Base-by-base conservation (phyloP, 371 early-diverging fungal species). In the Coemansia sp. region DNA sequence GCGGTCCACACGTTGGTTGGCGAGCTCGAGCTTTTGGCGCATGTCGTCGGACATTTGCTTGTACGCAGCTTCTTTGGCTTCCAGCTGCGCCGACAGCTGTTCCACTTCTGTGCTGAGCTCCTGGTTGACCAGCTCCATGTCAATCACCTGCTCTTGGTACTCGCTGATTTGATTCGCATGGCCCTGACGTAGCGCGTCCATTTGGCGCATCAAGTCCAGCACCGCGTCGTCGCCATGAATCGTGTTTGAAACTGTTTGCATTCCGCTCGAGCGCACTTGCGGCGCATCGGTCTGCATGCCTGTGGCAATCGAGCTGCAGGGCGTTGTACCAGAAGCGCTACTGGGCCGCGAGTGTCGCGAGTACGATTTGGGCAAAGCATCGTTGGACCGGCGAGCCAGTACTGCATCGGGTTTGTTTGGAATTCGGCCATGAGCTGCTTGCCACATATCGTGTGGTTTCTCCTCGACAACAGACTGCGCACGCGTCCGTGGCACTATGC, bases 201-300 rank as follows among this genome's bases (percentile, higher is more conserved):
- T 61, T 59, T 69, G 78, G 25, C 75, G 75, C 78, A 77, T 74
- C 47, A 77, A 55, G 20, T 74, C 75, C 28, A 77, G 54, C 7
- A 77, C 78, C 6, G 78, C 74, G 2, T 68, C 78, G 69, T 77
- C 78, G 44, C 65, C 56, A 50, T 77, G 78, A 28, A 77, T 77
- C 18, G 63, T 48, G 0, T 58, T 56, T 18, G 51, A 11, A 9
- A 28, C 25, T 6, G 73, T 72, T 52, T 77, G 78, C 44, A 62
- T 21, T 11, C 44, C 69, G 21, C 75, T 59, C 11, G 66, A 40
- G n/a, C 39, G 37, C n/a, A 42, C 42, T 5, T 21, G 25, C 21
- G 4, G 26, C 11, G 59, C 51, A 33, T 68, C 62, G 9, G 78
- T 69, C 42, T 77, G 78, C 48, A 77, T 65, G 48, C 64, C 53